Percentiles rank a stretch among this genome's conserved stretches.
Evolutionary conservation across 192 early-diverging fungal genomes (phyloP).

Genomic region (Entomortierella beljakovae): DNA sequence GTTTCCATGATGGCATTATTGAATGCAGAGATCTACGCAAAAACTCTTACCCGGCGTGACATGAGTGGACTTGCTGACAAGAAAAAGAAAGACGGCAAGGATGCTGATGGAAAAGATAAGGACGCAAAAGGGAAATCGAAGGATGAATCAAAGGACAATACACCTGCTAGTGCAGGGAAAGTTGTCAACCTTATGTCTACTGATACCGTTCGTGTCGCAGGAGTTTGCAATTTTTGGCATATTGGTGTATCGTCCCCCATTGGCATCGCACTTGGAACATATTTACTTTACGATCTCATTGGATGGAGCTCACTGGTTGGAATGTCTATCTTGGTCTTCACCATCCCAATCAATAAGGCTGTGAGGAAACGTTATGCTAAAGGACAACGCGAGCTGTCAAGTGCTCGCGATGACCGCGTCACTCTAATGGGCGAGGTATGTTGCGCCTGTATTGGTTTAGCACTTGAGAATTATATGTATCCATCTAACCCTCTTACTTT

Average conservation of each 20-base stretch:
- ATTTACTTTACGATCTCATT: constrained; percentile 80
- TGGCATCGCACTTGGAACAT: constrained; percentile 71
- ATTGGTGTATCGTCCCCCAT: constrained; percentile 69
- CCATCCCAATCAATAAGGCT: constrained; percentile 49
- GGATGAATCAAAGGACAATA: constrained; percentile 42
- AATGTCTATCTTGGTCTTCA: constrained; percentile 66
- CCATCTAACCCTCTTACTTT: too few relatives aligned
- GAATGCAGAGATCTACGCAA: constrained; percentile 73
- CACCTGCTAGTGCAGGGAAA: constrained; percentile 66
- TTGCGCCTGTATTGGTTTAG: too few relatives aligned
- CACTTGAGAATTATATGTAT: too few relatives aligned
- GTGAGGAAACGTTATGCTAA: constrained; percentile 49
- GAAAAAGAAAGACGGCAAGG: constrained; percentile 25
- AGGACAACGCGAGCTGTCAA: constrained; percentile 67
- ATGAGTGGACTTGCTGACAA: constrained; percentile 56
- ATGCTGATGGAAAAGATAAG: not conserved
- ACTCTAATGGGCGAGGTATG: constrained; percentile 71
- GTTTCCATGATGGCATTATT: constrained; percentile 63
- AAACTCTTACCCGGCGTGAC: constrained; percentile 67
- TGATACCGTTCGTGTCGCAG: constrained; percentile 73
- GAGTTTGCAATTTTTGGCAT: constrained; percentile 63
- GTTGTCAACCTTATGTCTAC: constrained; percentile 82
- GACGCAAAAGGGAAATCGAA: constrained; percentile 15
- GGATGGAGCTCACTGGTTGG: constrained; percentile 85
- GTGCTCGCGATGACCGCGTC: constrained; percentile 71